Conservation (phyloP, 129 eudicot genomes). For the Solidago caesia region DNA sequence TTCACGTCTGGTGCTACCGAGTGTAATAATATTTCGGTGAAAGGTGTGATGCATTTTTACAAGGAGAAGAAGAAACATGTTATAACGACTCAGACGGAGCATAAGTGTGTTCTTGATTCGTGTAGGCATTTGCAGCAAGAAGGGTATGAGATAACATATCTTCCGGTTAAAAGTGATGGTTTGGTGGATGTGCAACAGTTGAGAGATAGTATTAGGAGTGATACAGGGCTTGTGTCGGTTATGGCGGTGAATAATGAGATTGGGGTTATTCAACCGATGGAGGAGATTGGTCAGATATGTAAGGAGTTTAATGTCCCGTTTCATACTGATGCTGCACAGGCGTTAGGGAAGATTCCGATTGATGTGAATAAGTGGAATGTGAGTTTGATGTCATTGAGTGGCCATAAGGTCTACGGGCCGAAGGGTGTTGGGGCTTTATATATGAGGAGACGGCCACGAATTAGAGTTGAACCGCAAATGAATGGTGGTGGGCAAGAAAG, state of each 20-base stretch:
- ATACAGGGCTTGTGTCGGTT: conserved; percentile 79
- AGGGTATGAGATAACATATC: conserved; percentile 82
- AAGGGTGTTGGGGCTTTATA: conserved; percentile 95
- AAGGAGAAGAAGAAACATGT: conserved; percentile 79
- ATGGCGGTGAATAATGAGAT: conserved; percentile 98
- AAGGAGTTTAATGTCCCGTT: conserved; percentile 72
- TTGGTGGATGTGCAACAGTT: conserved; percentile 58
- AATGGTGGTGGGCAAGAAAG: conserved; percentile 99
- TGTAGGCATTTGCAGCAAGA: conserved; percentile 91
- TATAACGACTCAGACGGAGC: conserved; percentile 92
- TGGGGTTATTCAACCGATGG: conserved; percentile 93
- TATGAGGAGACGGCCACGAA: conserved; percentile 83
- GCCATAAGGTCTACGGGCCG: conserved; percentile 89
- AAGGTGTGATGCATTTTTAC: conserved; percentile 81
- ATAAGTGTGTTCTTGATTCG: conserved; percentile 91
- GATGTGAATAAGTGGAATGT: conserved; percentile 93
- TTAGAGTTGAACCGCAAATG: conserved; percentile 96
- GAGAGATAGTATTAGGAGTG: conserved; percentile 55
- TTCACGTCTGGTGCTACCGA: conserved; percentile 99
- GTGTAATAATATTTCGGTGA: conserved; percentile 84
- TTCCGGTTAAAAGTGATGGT: conserved; percentile 80
- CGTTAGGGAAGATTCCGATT: conserved; percentile 75
- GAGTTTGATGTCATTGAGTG: conserved; percentile 93
- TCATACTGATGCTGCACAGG: conserved; percentile 97
- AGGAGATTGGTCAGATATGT: conserved; percentile 84